A percentile compares a stretch with the other conserved stretches of the same genome.
Evolutionary conservation across 2,329 filamentous ascomycete species (phyloP).

Genomic region (Colletotrichum salicis): DNA sequence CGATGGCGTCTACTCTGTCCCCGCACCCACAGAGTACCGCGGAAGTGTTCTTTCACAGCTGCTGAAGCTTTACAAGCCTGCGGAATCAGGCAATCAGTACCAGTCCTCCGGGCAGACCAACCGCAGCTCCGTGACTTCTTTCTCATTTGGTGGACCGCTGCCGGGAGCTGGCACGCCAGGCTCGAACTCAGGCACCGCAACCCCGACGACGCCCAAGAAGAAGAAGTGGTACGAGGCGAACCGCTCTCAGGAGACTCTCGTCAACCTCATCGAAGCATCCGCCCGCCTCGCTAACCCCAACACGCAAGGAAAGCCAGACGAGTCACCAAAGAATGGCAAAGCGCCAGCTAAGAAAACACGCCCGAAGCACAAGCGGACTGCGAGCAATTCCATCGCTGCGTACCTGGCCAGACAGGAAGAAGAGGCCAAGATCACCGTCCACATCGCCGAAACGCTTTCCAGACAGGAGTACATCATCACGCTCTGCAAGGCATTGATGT

Average conservation of each 20-base stretch:
- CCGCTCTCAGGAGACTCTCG: slow-evolving; percentile 57
- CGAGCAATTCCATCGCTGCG: slow-evolving; percentile 50
- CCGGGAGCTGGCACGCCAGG: slow-evolving; percentile 48
- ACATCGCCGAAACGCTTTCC: slow-evolving; percentile 75
- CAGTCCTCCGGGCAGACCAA: slow-evolving; percentile 37
- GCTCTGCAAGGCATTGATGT: slow-evolving; percentile 86
- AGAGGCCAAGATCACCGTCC: slow-evolving; percentile 53
- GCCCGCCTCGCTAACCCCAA: slow-evolving; percentile 52
- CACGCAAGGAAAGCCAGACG: slow-evolving; percentile 30
- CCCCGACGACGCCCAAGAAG: slow-evolving; percentile 50
- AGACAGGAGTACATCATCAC: slow-evolving; percentile 86
- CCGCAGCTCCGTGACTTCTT: slow-evolving; percentile 38
- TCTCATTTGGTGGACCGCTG: slow-evolving; percentile 50
- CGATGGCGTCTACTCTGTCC: slow-evolving; percentile 54
- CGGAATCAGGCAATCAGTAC: slow-evolving; percentile 39
- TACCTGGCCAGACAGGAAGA: slow-evolving; percentile 56
- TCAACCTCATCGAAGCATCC: slow-evolving; percentile 59
- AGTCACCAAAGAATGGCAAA: slow-evolving; percentile 34
- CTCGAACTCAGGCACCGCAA: slow-evolving; percentile 47
- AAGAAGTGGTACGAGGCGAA: slow-evolving; percentile 62
- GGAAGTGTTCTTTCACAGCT: slow-evolving; percentile 58
- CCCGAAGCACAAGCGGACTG: slow-evolving; percentile 48
- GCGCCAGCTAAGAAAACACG: slow-evolving; percentile 45
- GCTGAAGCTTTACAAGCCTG: slow-evolving; percentile 57
- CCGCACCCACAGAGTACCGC: slow-evolving; percentile 54